Evolutionary conservation across 306 rosid species (phyloP).

Genomic region (Lathyrus oleraceus): DNA sequence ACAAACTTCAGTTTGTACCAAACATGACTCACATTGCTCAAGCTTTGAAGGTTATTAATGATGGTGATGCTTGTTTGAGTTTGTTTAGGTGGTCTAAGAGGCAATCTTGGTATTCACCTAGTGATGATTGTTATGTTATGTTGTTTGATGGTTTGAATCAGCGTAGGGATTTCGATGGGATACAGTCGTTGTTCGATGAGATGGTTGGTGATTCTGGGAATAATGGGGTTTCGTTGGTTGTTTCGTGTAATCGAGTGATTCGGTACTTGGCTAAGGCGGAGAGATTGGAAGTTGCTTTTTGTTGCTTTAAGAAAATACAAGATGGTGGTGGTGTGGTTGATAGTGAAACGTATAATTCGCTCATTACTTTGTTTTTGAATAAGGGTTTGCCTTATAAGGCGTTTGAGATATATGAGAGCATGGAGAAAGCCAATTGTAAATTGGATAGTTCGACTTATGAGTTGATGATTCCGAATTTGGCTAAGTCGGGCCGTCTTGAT

Average conservation of each 20-base stretch:
- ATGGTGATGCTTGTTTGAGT: conserved; percentile 66
- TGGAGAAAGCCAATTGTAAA: conserved; percentile 63
- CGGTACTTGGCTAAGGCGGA: conserved; percentile 83
- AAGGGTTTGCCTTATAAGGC: conserved; percentile 95
- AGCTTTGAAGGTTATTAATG: conserved; percentile 64
- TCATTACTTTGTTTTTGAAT: conserved; percentile 72
- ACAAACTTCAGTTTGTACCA: conserved; percentile 79
- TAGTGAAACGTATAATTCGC: conserved; percentile 73
- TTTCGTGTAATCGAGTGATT: conserved; percentile 73
- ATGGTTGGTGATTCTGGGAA: conserved; percentile 67
- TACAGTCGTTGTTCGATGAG: conserved; percentile 80
- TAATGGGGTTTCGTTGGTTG: conserved; percentile 46
- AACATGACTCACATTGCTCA: conserved; percentile 75
- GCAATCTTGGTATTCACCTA: conserved; percentile 76
- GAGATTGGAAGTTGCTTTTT: conserved; percentile 85
- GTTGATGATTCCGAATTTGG: conserved; percentile 87
- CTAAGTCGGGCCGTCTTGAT: conserved; percentile 93
- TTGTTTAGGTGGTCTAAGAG: conserved; percentile 92
- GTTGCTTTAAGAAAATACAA: conserved; percentile 79
- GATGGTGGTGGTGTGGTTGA: conserved; percentile 68
- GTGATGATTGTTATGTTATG: conserved; percentile 68
- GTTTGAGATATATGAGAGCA: conserved; percentile 86
- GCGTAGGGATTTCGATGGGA: conserved; percentile 70
- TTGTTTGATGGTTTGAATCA: conserved; percentile 77
- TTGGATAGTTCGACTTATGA: conserved; percentile 84